These are phyloP conservation scores for Lodderomyces theae DNA, from an alignment of 1,139 yeast genomes.

Conservation along the genomic window DNA sequence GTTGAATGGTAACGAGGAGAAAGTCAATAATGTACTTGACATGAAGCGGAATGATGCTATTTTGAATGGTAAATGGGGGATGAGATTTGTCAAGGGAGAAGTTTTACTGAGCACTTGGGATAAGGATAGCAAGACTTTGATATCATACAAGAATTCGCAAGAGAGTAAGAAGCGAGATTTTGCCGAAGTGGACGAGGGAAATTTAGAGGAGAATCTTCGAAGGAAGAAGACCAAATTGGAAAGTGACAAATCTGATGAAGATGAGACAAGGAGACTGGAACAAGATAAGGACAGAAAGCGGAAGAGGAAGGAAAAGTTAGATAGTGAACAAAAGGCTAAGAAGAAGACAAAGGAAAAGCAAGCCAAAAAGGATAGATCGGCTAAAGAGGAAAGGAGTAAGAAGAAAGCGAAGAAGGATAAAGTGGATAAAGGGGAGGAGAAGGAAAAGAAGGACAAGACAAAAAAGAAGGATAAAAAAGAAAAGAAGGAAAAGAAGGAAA, in stretches of 20 bases:
- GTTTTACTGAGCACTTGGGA: constrained; percentile 84
- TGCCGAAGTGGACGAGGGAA: constrained; percentile 12
- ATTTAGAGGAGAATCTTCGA: constrained; percentile 8
- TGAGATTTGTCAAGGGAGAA: constrained; percentile 83
- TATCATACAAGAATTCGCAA: constrained; percentile 16
- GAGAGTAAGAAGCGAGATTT: constrained; percentile 10
- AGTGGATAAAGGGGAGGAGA: constrained; percentile 19
- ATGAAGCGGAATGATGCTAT: constrained; percentile 64
- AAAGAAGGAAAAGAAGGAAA: constrained; percentile 20
- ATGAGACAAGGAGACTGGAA: constrained; percentile 22
- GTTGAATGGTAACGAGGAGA: constrained; percentile 72
- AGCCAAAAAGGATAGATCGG: constrained; percentile 17
- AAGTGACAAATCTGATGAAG: constrained; percentile 18
- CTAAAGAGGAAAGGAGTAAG: constrained; percentile 19
- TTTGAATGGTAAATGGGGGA: constrained; percentile 79
- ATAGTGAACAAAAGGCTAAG: constrained; percentile 24
- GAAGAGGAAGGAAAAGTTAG: constrained; percentile 20
- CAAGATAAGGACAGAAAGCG: constrained; percentile 23
- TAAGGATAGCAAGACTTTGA: constrained; percentile 46
- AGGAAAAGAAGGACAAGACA: constrained; percentile 18
- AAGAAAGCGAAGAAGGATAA: constrained; percentile 15
- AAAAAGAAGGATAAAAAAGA: constrained; percentile 15
- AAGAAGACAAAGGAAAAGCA: constrained; percentile 12
- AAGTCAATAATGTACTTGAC: constrained; percentile 57
- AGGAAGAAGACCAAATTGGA: constrained; percentile 18